Base-by-base conservation (phyloP, 768 basidiomycete species). In the Gloeophyllum trabeum region DNA sequence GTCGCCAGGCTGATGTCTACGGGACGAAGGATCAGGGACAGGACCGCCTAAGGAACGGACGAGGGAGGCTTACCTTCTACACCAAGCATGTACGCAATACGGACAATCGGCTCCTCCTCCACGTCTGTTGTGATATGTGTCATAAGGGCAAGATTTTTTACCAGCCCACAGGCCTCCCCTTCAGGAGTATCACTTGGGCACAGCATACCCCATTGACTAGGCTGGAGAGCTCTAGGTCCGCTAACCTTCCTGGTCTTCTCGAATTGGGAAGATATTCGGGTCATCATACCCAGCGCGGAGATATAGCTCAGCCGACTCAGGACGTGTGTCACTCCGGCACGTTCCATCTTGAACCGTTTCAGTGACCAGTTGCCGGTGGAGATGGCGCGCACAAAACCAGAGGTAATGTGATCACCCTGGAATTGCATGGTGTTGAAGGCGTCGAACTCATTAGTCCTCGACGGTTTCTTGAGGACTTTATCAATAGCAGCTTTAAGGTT, bases 61-160 rank as follows among this genome's bases (percentile, higher is more conserved):
- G 40, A 35, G 28, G 30, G 40, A 30, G 35, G 54, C 71, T 41
- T 44, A 85, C 91, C 92, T 76, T 99, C 93, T 14, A 98, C 87
- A 22, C 96, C 96, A n/a, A 98, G 76, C 79, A 96, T 81, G 61
- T 83, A 93, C 4, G 88, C 81, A 24, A 97, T 66, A 45, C 81
- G 76, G 48, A 89, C 77, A 42, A 99, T 86, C 1, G 94, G 93
- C 46, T 81, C 88, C 59, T 99, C 96, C 46, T 94, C 92, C 23
- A 92, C 94, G 59, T 98, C 96, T 32, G 96, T 98, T 6, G 96
- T 99, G 58, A 99, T 98, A 61, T 99, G 94, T 3, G 96, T 98
- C 96, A 99, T 99, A 13, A 99, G 69, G 3, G 96, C 96, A 47
- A 99, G 65, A 62, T 99, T 99, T 69, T 99, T 99, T 36, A 99